These are phyloP conservation scores for Xerocomellus amylosporus DNA, from an alignment of 768 basidiomycete species.

Conservation along the genomic window DNA sequence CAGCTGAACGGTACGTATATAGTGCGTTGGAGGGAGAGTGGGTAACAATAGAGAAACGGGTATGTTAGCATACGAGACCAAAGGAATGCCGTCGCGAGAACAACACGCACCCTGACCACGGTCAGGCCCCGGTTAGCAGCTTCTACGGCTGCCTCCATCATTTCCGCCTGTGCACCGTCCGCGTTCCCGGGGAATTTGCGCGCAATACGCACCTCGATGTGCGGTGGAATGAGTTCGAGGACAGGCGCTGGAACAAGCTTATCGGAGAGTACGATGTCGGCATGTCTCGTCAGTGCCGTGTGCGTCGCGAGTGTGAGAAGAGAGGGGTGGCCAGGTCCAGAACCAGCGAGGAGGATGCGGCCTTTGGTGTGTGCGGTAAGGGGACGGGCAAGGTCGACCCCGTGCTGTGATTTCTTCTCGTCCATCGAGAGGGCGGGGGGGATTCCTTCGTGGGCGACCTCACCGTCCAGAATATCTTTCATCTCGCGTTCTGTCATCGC, in stretches of 20 bases:
- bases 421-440: conserved; percentile 26
- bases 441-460: conserved; percentile 13
- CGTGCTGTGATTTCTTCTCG: conserved; percentile 36
- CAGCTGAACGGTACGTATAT: conserved; percentile 45
- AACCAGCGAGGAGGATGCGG: conserved; percentile 87
- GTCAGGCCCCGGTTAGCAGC: conserved; percentile 76
- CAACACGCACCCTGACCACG: conserved; percentile 73
- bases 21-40: neutral
- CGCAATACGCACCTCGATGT: conserved; percentile 79
- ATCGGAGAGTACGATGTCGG: conserved; percentile 90
- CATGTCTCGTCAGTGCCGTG: conserved; percentile 69
- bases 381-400: conserved; percentile 16
- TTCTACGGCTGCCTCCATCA: conserved; percentile 89
- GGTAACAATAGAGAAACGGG: neutral
- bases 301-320: conserved; percentile 88
- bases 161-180: conserved; percentile 89
- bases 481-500: conserved; percentile 66
- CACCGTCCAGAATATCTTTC: conserved; percentile 53
- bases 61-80: neutral
- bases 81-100: neutral
- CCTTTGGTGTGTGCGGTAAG: conserved; percentile 40
- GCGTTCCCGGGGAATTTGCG: conserved; percentile 98
- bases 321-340: conserved; percentile 93
- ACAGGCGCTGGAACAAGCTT: conserved; percentile 93
- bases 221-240: conserved; percentile 74